These are phyloP conservation scores for Tetragonia tetragonoides DNA, from an alignment of 148 eudicot species.

Conservation along the genomic window DNA sequence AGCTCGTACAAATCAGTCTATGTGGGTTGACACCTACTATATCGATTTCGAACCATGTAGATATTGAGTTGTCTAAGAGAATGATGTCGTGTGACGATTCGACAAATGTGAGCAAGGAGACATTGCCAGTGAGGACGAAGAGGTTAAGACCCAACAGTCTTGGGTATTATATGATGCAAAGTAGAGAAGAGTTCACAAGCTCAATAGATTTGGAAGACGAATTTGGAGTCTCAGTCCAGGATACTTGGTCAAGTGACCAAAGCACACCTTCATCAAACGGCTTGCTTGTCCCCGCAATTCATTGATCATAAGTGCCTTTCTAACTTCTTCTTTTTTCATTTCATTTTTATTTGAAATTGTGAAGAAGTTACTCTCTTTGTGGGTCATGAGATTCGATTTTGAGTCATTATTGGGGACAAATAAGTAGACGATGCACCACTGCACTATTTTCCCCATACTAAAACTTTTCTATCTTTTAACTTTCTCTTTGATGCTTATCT, in stretches of 20 bases:
- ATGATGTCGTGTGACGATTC: not conserved
- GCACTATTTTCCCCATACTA: too few relatives aligned
- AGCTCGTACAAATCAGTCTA: slow-evolving; percentile 30
- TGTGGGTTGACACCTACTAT: not conserved
- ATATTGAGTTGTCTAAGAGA: not conserved
- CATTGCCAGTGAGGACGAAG: not conserved
- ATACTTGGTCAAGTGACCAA: slow-evolving; percentile 10
- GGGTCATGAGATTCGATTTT: too few relatives aligned
- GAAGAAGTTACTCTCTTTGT: too few relatives aligned
- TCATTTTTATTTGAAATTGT: too few relatives aligned
- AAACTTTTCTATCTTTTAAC: too few relatives aligned
- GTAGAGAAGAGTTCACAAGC: slow-evolving; percentile 3
- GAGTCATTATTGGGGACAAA: too few relatives aligned
- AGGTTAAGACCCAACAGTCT: not conserved
- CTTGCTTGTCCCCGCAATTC: slow-evolving; percentile 3
- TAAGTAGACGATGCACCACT: too few relatives aligned
- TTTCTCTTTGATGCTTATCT: too few relatives aligned
- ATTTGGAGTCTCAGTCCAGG: not conserved
- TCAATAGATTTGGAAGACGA: slow-evolving; percentile 8
- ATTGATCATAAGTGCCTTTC: not conserved
- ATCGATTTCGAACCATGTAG: too few relatives aligned
- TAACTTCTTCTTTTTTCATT: too few relatives aligned
- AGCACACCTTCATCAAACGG: slow-evolving; percentile 2
- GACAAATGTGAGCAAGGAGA: not conserved
- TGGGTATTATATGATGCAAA: too few relatives aligned